Evolutionary conservation across 2,329 filamentous ascomycete species (phyloP).

Genomic region (Bipolaris victoriae): DNA sequence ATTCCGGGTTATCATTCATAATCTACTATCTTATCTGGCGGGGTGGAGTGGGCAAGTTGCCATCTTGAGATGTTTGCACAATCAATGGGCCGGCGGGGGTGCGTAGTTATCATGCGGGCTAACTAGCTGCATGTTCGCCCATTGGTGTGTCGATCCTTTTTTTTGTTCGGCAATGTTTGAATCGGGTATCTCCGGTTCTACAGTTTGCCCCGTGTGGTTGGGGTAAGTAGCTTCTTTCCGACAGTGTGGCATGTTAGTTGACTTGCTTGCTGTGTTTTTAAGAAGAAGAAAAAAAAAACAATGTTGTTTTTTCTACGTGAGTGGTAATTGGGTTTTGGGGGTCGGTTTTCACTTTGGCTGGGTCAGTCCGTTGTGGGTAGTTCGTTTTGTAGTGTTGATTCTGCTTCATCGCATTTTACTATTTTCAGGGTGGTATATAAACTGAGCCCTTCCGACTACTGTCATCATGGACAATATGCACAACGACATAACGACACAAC

Average conservation of each 20-base stretch:
- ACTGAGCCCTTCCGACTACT: too few species aligned
- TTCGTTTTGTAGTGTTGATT: background rate
- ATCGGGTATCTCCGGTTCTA: constrained; percentile 26
- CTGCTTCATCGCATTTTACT: constrained; percentile 7
- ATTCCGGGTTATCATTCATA: constrained; percentile 22
- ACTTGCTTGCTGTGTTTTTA: background rate
- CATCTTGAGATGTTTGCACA: constrained; percentile 18
- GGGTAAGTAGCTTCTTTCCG: constrained; percentile 7
- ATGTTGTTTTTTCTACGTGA: background rate
- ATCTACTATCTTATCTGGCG: constrained; percentile 10
- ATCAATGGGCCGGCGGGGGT: constrained; percentile 5
- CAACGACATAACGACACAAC: background rate
- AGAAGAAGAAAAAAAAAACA: too few species aligned
- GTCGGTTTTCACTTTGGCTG: background rate
- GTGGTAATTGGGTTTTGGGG: background rate
- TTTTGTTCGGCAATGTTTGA: constrained; percentile 23
- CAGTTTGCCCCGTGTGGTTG: background rate
- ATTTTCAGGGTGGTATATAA: background rate
- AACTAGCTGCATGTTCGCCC: constrained; percentile 13
- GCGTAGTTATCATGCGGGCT: constrained; percentile 14
- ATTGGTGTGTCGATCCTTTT: constrained; percentile 23
- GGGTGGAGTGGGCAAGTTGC: too few species aligned
- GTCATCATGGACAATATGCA: background rate
- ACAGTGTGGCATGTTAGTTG: background rate
- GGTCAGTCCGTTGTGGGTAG: background rate